These are phyloP conservation scores for Cystobasidium tubakii DNA, from an alignment of 768 basidiomycete species.

Conservation along the genomic window DNA sequence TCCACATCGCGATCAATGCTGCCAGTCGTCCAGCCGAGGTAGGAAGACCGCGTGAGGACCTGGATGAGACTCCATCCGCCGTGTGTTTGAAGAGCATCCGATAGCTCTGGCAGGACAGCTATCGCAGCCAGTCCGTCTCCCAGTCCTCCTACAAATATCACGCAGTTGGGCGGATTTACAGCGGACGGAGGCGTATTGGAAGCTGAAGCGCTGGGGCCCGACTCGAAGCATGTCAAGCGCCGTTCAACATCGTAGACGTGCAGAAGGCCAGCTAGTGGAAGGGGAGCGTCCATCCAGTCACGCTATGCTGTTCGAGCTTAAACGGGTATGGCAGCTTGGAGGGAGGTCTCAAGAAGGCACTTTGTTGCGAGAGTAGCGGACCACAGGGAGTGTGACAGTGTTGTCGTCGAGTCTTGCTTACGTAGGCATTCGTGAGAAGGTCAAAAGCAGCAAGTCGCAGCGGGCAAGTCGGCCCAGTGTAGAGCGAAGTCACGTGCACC, in stretches of 20 bases:
- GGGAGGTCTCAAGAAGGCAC: no score
- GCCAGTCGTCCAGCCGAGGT: slow-evolving; percentile 18
- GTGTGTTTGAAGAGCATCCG: background rate
- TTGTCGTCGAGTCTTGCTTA: no score
- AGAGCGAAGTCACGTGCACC: no score
- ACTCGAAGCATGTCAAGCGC: slow-evolving; percentile 27
- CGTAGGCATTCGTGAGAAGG: no score
- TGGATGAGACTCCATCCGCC: slow-evolving; percentile 31
- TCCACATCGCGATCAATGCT: slow-evolving; percentile 23
- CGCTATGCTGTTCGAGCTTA: background rate
- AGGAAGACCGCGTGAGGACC: slow-evolving; percentile 24
- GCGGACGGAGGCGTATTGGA: background rate
- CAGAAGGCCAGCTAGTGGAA: background rate
- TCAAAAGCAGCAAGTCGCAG: no score
- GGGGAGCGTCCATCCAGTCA: background rate
- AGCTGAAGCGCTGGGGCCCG: background rate
- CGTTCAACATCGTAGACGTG: slow-evolving; percentile 13
- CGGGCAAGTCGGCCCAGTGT: no score
- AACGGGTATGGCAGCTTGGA: no score
- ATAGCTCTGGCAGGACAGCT: slow-evolving; percentile 12
- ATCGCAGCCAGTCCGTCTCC: slow-evolving; percentile 27
- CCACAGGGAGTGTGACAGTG: no score
- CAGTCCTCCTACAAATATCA: slow-evolving; percentile 30
- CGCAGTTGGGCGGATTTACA: background rate
- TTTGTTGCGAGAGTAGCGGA: no score